Conservation (phyloP, 148 eudicot species). For the Beta vulgaris region DNA sequence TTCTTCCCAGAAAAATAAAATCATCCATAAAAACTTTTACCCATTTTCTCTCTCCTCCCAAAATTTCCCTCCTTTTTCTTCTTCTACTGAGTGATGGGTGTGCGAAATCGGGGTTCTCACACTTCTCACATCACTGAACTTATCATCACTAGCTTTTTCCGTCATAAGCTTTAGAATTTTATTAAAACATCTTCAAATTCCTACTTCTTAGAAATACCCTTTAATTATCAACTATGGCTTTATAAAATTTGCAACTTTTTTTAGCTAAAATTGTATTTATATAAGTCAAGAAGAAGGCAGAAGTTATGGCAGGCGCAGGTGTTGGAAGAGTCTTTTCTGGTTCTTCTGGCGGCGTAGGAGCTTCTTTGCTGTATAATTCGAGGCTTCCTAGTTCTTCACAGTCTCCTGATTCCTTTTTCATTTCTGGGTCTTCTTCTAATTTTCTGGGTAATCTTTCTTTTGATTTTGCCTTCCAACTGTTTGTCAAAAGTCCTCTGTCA, state of each 20-base stretch:
- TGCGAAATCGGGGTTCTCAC: slow-evolving; percentile 62
- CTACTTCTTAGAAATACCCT: neutral
- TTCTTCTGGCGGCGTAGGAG: slow-evolving; percentile 20
- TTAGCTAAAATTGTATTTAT: neutral
- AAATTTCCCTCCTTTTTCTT: neutral
- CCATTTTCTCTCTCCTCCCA: neutral
- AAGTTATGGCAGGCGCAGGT: slow-evolving; percentile 43
- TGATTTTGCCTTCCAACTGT: slow-evolving; percentile 6
- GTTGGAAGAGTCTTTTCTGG: slow-evolving; percentile 31
- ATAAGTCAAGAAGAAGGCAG: neutral
- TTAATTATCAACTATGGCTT: slow-evolving; percentile 15
- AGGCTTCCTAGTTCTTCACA: slow-evolving; percentile 33
- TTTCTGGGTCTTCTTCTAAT: slow-evolving; percentile 49
- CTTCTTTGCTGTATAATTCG: slow-evolving; percentile 29
- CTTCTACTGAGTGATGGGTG: slow-evolving; percentile 46
- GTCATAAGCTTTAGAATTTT: slow-evolving; percentile 56
- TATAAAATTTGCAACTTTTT: slow-evolving; percentile 10
- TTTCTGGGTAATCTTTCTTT: slow-evolving; percentile 39
- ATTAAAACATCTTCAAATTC: neutral
- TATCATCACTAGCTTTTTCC: slow-evolving; percentile 90
- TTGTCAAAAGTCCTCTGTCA: slow-evolving; percentile 11
- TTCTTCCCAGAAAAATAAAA: slow-evolving; percentile 17
- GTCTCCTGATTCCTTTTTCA: slow-evolving; percentile 45
- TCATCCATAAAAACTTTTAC: neutral
- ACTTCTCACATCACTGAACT: slow-evolving; percentile 82